Percentiles rank a stretch among this genome's conserved stretches.
phyloP scores from a whole-genome alignment of 208 protist species.

The Leishmania aethiopica region DNA sequence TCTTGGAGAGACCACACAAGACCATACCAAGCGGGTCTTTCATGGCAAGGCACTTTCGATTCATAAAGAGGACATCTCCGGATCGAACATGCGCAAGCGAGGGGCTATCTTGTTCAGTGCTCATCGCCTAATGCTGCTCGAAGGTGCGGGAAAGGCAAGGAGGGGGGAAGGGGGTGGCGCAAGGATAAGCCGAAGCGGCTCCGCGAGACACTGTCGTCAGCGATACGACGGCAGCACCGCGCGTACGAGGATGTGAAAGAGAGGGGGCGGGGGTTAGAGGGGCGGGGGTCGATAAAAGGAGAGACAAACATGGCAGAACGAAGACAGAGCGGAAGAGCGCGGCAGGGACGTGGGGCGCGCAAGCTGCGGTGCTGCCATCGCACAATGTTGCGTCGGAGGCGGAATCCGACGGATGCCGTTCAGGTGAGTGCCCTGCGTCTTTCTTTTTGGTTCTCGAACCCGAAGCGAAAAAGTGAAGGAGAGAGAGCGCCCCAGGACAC shows the following conservation, averaged over 20 bases:
- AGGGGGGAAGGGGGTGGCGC: background rate
- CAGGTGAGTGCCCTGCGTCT: background rate
- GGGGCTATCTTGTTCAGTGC: background rate
- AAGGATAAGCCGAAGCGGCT: background rate
- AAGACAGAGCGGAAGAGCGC: background rate
- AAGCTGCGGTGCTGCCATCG: background rate
- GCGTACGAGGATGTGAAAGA: background rate
- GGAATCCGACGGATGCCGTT: background rate
- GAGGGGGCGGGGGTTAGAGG: background rate
- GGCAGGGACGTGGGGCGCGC: background rate
- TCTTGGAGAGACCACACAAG: conserved; percentile 79
- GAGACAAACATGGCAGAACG: background rate
- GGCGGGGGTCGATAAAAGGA: background rate
- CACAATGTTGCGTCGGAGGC: background rate
- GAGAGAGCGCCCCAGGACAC: background rate
- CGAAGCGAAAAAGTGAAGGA: background rate
- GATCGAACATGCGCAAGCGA: conserved; percentile 30
- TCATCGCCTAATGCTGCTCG: background rate
- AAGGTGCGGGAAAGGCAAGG: background rate
- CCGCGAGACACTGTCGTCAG: background rate
- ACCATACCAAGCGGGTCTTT: conserved; percentile 62
- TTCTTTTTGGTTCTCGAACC: background rate
- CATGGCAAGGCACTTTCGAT: conserved; percentile 77
- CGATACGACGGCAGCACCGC: background rate
- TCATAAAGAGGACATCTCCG: conserved; percentile 86